These are phyloP conservation scores for Linderina pennispora DNA, from an alignment of 192 early-diverging fungal genomes.

Conservation along the genomic window DNA sequence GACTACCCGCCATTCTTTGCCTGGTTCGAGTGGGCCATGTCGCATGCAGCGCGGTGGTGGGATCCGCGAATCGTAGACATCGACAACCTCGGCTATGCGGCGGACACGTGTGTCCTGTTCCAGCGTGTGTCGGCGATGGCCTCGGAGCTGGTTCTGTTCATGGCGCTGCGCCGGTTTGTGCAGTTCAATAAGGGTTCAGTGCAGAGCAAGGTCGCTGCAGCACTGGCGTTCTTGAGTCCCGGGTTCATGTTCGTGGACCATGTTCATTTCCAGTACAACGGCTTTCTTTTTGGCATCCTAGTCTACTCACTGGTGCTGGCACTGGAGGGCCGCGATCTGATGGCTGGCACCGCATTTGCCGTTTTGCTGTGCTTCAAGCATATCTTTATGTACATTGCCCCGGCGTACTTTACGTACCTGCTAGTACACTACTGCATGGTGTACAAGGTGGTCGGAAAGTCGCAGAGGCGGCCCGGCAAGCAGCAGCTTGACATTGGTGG, in stretches of 20 bases:
- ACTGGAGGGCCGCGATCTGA: conserved; percentile 50
- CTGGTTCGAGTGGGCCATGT: conserved; percentile 82
- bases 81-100: conserved; percentile 59
- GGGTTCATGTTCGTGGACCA: conserved; percentile 85
- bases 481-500: conserved; percentile 2
- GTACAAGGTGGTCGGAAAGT: background rate
- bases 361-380: conserved; percentile 94
- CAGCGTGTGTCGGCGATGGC: conserved; percentile 78
- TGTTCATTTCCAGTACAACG: conserved; percentile 99
- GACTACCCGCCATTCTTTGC: conserved; percentile 99
- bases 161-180: conserved; percentile 55
- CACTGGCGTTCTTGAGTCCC: conserved; percentile 60
- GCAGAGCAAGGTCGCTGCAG: conserved; percentile 45
- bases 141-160: conserved; percentile 74
- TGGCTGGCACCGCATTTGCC: conserved; percentile 73
- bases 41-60: conserved; percentile 43
- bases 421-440: conserved; percentile 70
- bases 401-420: conserved; percentile 90
- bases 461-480: background rate
- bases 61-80: conserved; percentile 78
- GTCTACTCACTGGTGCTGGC: conserved; percentile 71
- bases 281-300: conserved; percentile 82
- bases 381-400: conserved; percentile 87
- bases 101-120: conserved; percentile 64
- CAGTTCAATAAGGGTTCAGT: conserved; percentile 7